Base-by-base conservation (phyloP, 768 basidiomycete genomes). In the Agaricus sinodeliciosus region DNA sequence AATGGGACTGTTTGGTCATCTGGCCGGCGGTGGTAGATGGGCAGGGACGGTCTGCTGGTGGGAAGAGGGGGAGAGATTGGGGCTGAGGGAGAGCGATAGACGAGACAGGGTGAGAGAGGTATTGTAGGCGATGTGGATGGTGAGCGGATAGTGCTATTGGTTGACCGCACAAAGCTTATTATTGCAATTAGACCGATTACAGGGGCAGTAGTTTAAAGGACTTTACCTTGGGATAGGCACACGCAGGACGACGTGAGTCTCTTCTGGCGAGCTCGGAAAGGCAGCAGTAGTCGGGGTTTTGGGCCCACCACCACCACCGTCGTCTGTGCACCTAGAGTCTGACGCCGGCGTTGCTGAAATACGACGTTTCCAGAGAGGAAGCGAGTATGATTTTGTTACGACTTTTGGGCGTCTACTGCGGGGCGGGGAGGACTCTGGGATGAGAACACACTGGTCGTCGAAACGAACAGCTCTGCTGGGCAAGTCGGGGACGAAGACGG, bases 371-470 rank as follows among this genome's bases (percentile, higher is more conserved):
- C 86, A 89, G 39, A 90, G 65, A 0, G 87, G 85, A 53, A 90
- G 69, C 0, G 83, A 74, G 57, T 84, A 85, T 3, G 83, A 82
- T 60, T 79, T 87, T 25, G 81, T 81, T 58, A 82, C 63, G 43
- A 86, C 68, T 41, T 74, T 70, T 22, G 81, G 73, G 25, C 75
- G 67, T 49, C 72, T 78, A 3, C 71, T 39, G 15, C 37, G 37
- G 8, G 37, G 67, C 46, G 69, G 67, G 1, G 61, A 59, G 13
- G 60, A 63, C 48, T 85, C 79, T n/a, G 87, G 87, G 51, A 90
- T 90, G 60, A 90, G 76, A 3, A 87, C 71, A 55, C 88, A 90
- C 60, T 84, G 77, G 49, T 73, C 71, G 70, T 90, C 80, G 67
- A 90, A 90, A 51, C 87, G 77, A 3, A 90, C 88, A 19, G 72